Evolutionary conservation across 192 early-diverging fungal species (phyloP).

Genomic region (Coemansia sp.): DNA sequence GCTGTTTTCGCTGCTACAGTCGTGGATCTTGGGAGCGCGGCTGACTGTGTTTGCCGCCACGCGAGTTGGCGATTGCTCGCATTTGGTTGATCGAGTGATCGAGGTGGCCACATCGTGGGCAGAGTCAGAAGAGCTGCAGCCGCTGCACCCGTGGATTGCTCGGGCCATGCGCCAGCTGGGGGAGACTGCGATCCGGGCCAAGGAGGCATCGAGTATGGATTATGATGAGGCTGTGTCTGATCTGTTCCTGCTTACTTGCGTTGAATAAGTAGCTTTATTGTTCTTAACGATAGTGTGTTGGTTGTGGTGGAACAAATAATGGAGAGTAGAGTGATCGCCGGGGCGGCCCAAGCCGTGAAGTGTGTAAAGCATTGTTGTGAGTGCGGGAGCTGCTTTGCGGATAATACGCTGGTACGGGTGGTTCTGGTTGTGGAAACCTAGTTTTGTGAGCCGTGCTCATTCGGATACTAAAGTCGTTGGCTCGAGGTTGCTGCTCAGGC

Average conservation of each 20-base stretch:
- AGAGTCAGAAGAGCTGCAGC: constrained; percentile 11
- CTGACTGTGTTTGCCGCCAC: constrained; percentile 36
- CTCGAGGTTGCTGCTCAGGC: not conserved
- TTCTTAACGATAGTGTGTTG: not conserved
- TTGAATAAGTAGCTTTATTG: constrained; percentile 5
- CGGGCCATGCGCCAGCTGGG: constrained; percentile 23
- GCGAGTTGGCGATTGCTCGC: constrained; percentile 2
- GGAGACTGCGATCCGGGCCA: not conserved
- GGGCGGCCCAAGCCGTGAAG: not conserved
- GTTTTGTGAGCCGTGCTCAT: not conserved
- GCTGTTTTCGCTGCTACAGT: constrained; percentile 45
- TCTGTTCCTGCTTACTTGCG: constrained; percentile 35
- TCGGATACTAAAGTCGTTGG: not conserved
- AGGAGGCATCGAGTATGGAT: not conserved
- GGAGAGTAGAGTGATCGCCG: constrained; percentile 26
- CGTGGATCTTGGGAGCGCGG: constrained; percentile 51
- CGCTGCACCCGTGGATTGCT: constrained; percentile 43
- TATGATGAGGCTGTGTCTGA: constrained; percentile 26
- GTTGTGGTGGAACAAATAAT: constrained; percentile 2
- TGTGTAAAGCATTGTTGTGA: not conserved
- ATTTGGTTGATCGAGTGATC: constrained; percentile 7
- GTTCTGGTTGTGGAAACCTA: not conserved
- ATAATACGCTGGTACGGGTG: not conserved
- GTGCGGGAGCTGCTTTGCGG: not conserved
- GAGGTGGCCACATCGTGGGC: constrained; percentile 22